Percentiles rank a stretch among this genome's conserved stretches.
These are phyloP conservation scores for Phytopythium kandeliae DNA, from an alignment of 352 stramenopile genomes.

Conservation along the genomic window DNA sequence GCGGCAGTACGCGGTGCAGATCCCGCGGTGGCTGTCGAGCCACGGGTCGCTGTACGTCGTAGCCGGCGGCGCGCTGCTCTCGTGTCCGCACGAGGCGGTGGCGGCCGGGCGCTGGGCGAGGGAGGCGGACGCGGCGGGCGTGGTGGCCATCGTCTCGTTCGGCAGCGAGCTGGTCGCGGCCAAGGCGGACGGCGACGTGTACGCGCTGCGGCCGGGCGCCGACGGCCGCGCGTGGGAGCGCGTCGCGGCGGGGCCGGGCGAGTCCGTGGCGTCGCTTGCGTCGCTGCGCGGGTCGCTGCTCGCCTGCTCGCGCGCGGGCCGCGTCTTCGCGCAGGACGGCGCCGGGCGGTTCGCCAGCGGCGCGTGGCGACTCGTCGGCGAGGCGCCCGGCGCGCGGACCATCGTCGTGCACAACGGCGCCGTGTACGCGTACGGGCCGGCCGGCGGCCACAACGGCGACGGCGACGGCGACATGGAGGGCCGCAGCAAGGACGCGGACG, in stretches of 20 bases:
- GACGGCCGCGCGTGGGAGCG: constrained; percentile 38
- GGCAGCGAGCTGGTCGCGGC: constrained; percentile 60
- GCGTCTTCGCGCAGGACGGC: constrained; percentile 64
- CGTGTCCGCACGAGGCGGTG: constrained; percentile 50
- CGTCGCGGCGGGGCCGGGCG: constrained; percentile 38
- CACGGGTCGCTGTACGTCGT: constrained; percentile 72
- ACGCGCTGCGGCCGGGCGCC: constrained; percentile 36
- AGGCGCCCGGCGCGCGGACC: constrained; percentile 27
- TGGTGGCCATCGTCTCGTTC: constrained; percentile 71
- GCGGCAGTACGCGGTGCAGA: constrained; percentile 29
- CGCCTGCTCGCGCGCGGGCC: constrained; percentile 49
- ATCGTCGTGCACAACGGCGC: constrained; percentile 75
- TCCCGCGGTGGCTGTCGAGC: constrained; percentile 72
- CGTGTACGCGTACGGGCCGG: constrained; percentile 45
- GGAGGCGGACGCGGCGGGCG: constrained; percentile 30
- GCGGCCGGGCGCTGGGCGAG: constrained; percentile 30
- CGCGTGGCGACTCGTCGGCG: constrained; percentile 49
- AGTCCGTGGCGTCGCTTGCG: constrained; percentile 48
- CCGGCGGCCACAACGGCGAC: no score
- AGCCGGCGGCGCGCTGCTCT: constrained; percentile 46
- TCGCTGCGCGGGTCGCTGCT: constrained; percentile 62
- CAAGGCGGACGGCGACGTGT: constrained; percentile 46
- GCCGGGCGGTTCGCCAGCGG: constrained; percentile 53
- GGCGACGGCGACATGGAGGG: no score
- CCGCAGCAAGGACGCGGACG: no score